Evolutionary conservation across 805 yeast species (phyloP).

Genomic region (Tetrapisispora namnaoensis): DNA sequence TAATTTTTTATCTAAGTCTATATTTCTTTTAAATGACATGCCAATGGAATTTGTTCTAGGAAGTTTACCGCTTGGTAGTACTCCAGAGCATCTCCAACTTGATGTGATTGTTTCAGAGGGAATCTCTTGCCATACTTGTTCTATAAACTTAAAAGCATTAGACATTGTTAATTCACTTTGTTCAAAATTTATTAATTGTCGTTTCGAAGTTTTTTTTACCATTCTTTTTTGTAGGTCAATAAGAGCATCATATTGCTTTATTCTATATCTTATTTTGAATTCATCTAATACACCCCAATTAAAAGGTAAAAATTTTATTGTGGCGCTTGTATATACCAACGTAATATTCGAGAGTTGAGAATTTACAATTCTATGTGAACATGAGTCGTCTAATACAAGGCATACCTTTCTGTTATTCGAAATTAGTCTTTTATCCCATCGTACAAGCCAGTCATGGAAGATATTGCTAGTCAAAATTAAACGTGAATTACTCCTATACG

Average conservation of each 20-base stretch:
- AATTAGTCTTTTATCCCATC: constrained; percentile 47
- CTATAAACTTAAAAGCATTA: constrained; percentile 49
- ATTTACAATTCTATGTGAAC: constrained; percentile 51
- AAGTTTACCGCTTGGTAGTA: constrained; percentile 30
- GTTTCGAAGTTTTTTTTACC: constrained; percentile 6
- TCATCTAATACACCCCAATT: constrained; percentile 57
- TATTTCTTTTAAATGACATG: constrained; percentile 26
- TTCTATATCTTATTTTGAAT: constrained; percentile 46
- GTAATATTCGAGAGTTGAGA: constrained; percentile 37
- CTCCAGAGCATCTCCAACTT: constrained; percentile 36
- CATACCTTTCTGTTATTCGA: constrained; percentile 43
- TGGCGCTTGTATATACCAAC: constrained; percentile 32
- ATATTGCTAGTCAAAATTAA: constrained; percentile 55
- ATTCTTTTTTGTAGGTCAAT: constrained; percentile 24
- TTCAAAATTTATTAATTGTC: constrained; percentile 24
- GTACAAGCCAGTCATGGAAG: constrained; percentile 52
- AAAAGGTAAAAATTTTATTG: constrained; percentile 44
- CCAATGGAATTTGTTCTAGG: constrained; percentile 2
- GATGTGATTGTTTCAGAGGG: constrained; percentile 31
- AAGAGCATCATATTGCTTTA: constrained; percentile 42
- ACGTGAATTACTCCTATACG: constrained; percentile 49
- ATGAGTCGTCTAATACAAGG: constrained; percentile 50
- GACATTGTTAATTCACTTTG: constrained; percentile 42
- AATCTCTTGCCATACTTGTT: constrained; percentile 43
- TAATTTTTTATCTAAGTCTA: constrained; percentile 34